These are phyloP conservation scores for Hypoxylon intermedium DNA, from an alignment of 495 filamentous ascomycete species.

Conservation along the genomic window DNA sequence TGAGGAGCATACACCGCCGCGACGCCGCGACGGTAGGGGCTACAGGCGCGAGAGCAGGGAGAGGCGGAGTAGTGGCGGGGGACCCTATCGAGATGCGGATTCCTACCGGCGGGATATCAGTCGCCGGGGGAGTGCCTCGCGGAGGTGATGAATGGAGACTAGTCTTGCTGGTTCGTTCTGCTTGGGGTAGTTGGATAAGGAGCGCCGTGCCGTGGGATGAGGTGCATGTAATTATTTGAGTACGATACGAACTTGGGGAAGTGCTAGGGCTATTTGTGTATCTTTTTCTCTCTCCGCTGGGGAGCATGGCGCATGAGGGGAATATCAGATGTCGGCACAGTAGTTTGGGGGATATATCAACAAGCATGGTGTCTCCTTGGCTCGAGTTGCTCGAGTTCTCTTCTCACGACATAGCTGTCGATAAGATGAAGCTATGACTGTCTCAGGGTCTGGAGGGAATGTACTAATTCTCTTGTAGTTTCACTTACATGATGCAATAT, in stretches of 20 bases:
- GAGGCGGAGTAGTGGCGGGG: constrained; percentile 35
- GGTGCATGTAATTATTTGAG: constrained; percentile 1
- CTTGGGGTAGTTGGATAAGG: not conserved
- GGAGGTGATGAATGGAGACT: constrained; percentile 20
- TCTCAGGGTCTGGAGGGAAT: too few species aligned
- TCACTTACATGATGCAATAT: too few species aligned
- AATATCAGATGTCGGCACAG: too few species aligned
- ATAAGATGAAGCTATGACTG: too few species aligned
- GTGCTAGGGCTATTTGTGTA: constrained; percentile 2
- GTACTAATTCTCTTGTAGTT: too few species aligned
- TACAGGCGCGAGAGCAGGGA: constrained; percentile 44
- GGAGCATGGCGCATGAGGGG: constrained; percentile 23
- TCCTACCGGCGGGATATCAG: constrained; percentile 42
- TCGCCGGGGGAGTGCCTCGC: constrained; percentile 36
- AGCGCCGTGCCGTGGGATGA: not conserved
- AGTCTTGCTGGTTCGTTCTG: not conserved
- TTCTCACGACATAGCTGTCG: too few species aligned
- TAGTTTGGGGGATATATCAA: too few species aligned
- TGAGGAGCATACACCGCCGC: constrained; percentile 51
- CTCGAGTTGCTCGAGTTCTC: not conserved
- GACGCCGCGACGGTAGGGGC: constrained; percentile 38
- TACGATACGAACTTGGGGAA: constrained; percentile 3
- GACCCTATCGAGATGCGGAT: constrained; percentile 44
- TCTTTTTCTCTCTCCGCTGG: not conserved
- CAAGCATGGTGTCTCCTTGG: not conserved